These are phyloP conservation scores for Kokia cookei DNA, from an alignment of 441 rosid genomes.

Conservation along the genomic window DNA sequence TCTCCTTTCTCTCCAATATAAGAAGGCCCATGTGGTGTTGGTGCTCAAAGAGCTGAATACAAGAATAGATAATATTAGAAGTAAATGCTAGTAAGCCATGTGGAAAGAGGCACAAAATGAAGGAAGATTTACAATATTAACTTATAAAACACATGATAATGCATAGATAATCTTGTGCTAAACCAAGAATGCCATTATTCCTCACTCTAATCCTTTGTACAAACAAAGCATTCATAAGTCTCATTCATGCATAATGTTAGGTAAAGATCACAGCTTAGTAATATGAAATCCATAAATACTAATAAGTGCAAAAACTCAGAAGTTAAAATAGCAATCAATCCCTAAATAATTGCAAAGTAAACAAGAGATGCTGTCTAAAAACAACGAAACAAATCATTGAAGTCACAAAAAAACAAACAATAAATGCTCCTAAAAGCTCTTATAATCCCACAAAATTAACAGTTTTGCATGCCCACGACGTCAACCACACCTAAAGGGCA, in stretches of 20 bases:
- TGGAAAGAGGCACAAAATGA: background rate
- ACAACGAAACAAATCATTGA: background rate
- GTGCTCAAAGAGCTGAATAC: slow-evolving; percentile 70
- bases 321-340: background rate
- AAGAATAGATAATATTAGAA: background rate
- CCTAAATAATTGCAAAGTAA: background rate
- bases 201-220: background rate
- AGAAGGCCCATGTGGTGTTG: slow-evolving; percentile 98
- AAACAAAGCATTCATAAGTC: background rate
- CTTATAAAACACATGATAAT: background rate
- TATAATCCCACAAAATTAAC: background rate
- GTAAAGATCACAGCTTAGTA: background rate
- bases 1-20: slow-evolving; percentile 67
- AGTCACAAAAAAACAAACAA: background rate
- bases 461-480: background rate
- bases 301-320: background rate
- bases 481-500: background rate
- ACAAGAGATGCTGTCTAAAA: background rate
- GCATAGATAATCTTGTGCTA: background rate
- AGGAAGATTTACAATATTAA: background rate
- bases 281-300: background rate
- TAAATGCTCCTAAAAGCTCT: background rate
- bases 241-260: background rate
- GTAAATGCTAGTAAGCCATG: background rate
- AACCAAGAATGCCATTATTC: background rate